Evolutionary conservation across 805 yeast genomes (phyloP), one percentile per base, ranked within the genome.

Genomic region (Lipomyces chichibuensis): DNA sequence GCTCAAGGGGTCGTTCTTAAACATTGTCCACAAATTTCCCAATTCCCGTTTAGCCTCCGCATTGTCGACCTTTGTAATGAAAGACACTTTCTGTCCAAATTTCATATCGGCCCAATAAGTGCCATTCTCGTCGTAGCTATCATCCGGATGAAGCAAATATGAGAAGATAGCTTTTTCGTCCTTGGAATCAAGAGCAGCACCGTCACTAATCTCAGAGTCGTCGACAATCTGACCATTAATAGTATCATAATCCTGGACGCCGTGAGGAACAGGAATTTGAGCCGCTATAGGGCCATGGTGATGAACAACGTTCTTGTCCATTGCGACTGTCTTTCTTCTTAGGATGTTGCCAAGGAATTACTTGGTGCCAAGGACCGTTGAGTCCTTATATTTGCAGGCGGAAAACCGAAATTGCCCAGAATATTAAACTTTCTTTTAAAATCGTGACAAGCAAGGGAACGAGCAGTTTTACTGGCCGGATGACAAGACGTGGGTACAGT

Each of bases 41-140:
- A 74, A 63, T 72, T 78, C 80, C 17, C 70, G 67, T 60, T 55
- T 64, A 59, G 74, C 69, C 71, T 78, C 80, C 4, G 66, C 69
- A 58, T 32, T 35, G 69, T 76, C 76, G 33, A 76, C 75, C 52
- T 63, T 54, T 65, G 52, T 69, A 60, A 76, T 75, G 71, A 78
- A 78, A 20, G 59, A 29, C 23, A 68, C 46, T 8, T 75, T 73
- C 75, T 77, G 46, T 20, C 63, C 27, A 13, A 74, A 37, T 11
- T 79, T 78, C 70, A 78, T 62, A 65, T 78, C 81, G 37, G 80
- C 81, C 81, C 81, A 78, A 74, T 78, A 78, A n/a, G 59, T 65
- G 25, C 80, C 80, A 29, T 76, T 74, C n/a, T 63, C 69, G 51
- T 70, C 69, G 70, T 76, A 78, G 25, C 75, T 65, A 56, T 78